Conservation (phyloP, 371 early-diverging fungal genomes). For the Rhizomucor pusillus region DNA sequence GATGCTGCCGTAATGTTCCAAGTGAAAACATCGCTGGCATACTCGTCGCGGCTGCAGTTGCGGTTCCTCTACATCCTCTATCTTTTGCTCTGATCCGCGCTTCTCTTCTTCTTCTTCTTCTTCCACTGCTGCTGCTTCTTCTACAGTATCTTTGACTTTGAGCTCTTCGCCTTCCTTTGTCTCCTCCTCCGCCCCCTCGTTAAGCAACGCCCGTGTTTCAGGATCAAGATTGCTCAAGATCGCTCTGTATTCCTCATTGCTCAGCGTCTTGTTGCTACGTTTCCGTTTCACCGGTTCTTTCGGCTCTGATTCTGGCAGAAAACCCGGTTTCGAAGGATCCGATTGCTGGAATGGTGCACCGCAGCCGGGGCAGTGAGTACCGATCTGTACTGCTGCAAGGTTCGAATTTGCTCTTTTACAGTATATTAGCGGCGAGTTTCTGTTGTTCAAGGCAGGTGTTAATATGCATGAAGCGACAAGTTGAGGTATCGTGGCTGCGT, state of each 20-base stretch:
- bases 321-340: constrained; percentile 51
- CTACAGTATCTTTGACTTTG: neutral
- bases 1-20: constrained; percentile 48
- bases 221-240: constrained; percentile 26
- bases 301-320: constrained; percentile 15
- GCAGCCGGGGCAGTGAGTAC: constrained; percentile 61
- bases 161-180: neutral
- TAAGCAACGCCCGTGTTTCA: constrained; percentile 32
- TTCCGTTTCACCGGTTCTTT: constrained; percentile 7
- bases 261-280: constrained; percentile 29
- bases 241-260: constrained; percentile 36
- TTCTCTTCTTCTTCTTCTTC: constrained; percentile 1
- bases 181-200: constrained; percentile 7
- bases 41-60: constrained; percentile 26
- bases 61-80: no score
- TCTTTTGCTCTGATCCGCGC: neutral
- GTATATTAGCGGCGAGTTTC: no score
- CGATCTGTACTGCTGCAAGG: neutral
- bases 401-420: neutral
- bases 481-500: no score
- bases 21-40: constrained; percentile 63
- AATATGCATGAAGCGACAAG: no score
- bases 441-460: no score
- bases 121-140: constrained; percentile 3
- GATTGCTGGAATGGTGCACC: constrained; percentile 64